Evolutionary conservation across 805 yeast species (phyloP).

Genomic region (Wickerhamomyces ciferrii): DNA sequence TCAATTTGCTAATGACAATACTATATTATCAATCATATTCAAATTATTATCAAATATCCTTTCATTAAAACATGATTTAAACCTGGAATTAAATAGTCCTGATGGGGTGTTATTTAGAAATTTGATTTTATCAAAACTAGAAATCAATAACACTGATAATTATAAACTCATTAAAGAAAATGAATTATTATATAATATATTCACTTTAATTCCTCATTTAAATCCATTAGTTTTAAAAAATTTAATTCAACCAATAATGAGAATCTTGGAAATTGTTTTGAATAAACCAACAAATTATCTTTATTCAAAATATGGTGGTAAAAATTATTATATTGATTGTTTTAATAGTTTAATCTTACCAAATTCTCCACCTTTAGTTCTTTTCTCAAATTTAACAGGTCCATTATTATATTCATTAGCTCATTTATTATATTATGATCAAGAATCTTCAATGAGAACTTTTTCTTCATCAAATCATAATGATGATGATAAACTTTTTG

Average conservation of each 20-base stretch:
- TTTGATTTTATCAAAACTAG: not conserved
- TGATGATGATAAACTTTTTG: conserved; percentile 1
- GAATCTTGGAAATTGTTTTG: conserved; percentile 5
- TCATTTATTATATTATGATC: conserved; percentile 12
- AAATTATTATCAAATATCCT: conserved; percentile 6
- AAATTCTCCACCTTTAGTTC: conserved; percentile 11
- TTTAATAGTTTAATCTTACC: conserved; percentile 12
- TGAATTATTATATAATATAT: conserved; percentile 8
- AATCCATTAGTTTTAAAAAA: conserved; percentile 10
- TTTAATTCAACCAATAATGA: conserved; percentile 8
- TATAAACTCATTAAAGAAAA: not conserved
- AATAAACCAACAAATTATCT: conserved; percentile 4
- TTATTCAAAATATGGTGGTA: not conserved
- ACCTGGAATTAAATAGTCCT: conserved; percentile 2
- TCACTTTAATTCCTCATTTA: conserved; percentile 16
- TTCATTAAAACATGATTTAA: conserved; percentile 4
- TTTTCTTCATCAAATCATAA: too few relatives aligned
- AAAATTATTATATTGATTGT: conserved; percentile 8
- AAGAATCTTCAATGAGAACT: conserved; percentile 1
- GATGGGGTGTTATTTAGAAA: conserved; percentile 3
- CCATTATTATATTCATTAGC: conserved; percentile 17
- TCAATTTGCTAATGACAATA: conserved; percentile 2
- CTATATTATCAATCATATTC: conserved; percentile 3
- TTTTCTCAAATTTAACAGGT: conserved; percentile 11
- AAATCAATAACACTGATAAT: not conserved